These are phyloP conservation scores for Ulmus americana DNA, from an alignment of 331 rosid species.

Conservation along the genomic window DNA sequence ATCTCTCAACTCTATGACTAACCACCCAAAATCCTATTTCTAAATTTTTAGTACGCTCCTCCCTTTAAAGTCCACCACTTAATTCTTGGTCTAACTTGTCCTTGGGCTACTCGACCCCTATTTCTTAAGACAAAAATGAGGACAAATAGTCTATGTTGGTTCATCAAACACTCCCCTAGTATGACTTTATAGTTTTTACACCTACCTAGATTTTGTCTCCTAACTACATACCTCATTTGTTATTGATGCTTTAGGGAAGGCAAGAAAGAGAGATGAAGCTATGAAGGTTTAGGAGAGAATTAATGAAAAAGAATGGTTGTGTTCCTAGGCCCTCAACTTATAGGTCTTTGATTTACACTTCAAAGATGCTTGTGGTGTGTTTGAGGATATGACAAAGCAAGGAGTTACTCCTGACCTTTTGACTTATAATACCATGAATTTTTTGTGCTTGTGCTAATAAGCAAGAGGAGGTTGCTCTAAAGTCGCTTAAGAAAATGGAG, in stretches of 20 bases:
- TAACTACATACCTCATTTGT: not conserved
- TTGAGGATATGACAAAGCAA: conserved; percentile 68
- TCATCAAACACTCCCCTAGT: no score
- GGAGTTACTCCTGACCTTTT: conserved; percentile 43
- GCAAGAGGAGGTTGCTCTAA: conserved; percentile 71
- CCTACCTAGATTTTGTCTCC: no score
- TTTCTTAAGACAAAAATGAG: no score
- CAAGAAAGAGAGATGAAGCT: conserved; percentile 49
- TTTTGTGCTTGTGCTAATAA: conserved; percentile 51
- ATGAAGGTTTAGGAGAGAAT: conserved; percentile 46
- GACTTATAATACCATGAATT: conserved; percentile 59
- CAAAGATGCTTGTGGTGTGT: conserved; percentile 56
- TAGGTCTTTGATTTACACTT: conserved; percentile 55
- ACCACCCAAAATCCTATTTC: no score
- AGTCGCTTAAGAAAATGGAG: conserved; percentile 73
- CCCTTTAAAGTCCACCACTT: no score
- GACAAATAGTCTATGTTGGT: no score
- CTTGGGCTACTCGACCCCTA: no score
- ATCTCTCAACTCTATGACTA: no score
- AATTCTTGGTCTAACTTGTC: no score
- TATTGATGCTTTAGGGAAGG: conserved; percentile 43
- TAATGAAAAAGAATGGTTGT: conserved; percentile 53
- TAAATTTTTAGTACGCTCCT: no score
- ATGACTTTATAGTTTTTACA: no score
- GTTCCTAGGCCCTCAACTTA: conserved; percentile 53